phyloP scores from a whole-genome alignment of 2,329 filamentous ascomycete genomes.

The Cladosporium sp. region DNA sequence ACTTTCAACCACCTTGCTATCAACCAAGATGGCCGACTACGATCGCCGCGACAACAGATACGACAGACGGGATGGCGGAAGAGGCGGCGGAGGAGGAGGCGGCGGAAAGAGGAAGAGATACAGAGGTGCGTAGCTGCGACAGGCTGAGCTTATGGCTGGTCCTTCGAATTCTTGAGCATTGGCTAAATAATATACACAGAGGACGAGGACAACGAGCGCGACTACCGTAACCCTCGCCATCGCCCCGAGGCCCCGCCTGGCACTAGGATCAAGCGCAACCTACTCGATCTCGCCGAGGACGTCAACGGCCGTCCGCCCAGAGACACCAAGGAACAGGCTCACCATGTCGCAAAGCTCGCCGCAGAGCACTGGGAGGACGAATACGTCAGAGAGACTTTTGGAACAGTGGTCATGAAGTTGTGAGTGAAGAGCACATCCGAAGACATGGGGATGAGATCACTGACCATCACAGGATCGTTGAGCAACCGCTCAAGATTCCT shows the following conservation, averaged over 20 bases:
- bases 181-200: conserved; percentile 47
- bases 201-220: conserved; percentile 76
- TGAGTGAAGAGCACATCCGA: conserved; percentile 37
- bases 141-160: background rate
- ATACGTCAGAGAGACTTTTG: conserved; percentile 71
- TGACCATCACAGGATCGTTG: conserved; percentile 58
- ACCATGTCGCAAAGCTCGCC: conserved; percentile 71
- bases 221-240: conserved; percentile 71
- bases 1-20: background rate
- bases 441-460: background rate
- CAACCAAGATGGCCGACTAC: conserved; percentile 16
- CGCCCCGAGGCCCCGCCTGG: conserved; percentile 66
- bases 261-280: conserved; percentile 72
- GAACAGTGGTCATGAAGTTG: conserved; percentile 74
- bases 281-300: conserved; percentile 79
- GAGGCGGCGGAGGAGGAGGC: conserved; percentile 6
- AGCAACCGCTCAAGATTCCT: conserved; percentile 97
- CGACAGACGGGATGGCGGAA: background rate
- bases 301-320: conserved; percentile 68
- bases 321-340: conserved; percentile 62
- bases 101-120: conserved; percentile 17
- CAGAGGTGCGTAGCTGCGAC: conserved; percentile 1
- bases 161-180: background rate
- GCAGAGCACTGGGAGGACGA: conserved; percentile 84
- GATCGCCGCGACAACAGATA: conserved; percentile 16